Evolutionary conservation across 768 basidiomycete species (phyloP), one percentile per base, ranked within the genome.

Genomic region (Tricholomella constricta): DNA sequence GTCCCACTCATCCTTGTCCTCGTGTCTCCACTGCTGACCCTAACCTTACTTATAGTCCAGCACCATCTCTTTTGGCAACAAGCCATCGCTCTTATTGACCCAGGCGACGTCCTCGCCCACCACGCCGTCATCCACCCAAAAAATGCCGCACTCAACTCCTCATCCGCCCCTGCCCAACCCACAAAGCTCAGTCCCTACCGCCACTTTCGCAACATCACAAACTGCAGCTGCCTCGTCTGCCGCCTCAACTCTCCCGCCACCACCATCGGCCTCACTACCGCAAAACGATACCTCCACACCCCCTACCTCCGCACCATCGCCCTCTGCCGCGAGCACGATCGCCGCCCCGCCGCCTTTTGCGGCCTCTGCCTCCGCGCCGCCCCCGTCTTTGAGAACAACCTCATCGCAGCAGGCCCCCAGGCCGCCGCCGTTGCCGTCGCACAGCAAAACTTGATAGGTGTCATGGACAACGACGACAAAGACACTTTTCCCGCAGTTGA

Each of bases 381-480:
- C 0, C 80, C 83, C 4, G 63, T 72, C 0, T 70, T 71, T 26
- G 78, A 81, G 52, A 53, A 56, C 11, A 45, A 27, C 4, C 52
- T 58, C 27, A 51, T 57, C 31, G 9, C 31, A 9, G 31, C 31
- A 9, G 51, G 58, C 2, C 41, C 54, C 1, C 55, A 50, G 29
- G 51, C 58, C n/a, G 54, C 55, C 15, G 53, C 59, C 56, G 45
- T 54, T 27, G 57, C 54, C 14, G 46, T 4, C 31, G 10, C 64
- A 23, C 60, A 70, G 20, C 63, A 64, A 20, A 51, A 62, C 15
- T 52, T 69, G 15, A 75, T 83, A 10, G 78, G 74, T 26, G 80
- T 82, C 54, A 69, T 79, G 4, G 87, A 88, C 61, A 90, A 89
- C 62, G 88, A 89, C 55, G 89, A 91, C 65, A 79, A 83, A 15